Percentiles rank a stretch among this genome's conserved stretches.
Evolutionary conservation across 2,329 filamentous ascomycete genomes (phyloP).

Genomic region (Trichoderma koningii): DNA sequence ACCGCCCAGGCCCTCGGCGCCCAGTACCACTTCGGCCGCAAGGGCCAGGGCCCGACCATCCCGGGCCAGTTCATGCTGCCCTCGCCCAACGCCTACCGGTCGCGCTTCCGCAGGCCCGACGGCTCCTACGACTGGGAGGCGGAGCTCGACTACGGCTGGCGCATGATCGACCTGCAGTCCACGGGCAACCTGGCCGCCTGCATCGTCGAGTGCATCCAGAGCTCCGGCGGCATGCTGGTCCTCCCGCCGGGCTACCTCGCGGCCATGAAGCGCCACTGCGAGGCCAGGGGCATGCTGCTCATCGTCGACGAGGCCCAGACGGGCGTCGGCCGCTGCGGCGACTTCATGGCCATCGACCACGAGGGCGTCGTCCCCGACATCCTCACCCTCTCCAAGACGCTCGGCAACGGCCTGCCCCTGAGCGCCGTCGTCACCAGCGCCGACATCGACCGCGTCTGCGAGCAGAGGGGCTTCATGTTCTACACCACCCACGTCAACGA

Average conservation of each 20-base stretch:
- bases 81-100: constrained; percentile 62
- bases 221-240: constrained; percentile 60
- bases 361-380: constrained; percentile 60
- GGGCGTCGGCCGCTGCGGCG: constrained; percentile 57
- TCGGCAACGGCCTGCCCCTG: constrained; percentile 62
- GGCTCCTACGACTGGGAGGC: constrained; percentile 64
- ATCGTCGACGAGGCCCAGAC: constrained; percentile 66
- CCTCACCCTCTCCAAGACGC: constrained; percentile 61
- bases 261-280: constrained; percentile 57
- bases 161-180: constrained; percentile 60
- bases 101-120: constrained; percentile 58
- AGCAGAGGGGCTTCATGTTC: constrained; percentile 55
- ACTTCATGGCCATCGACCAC: constrained; percentile 61
- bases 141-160: constrained; percentile 62
- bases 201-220: constrained; percentile 64
- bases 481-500: constrained; percentile 66
- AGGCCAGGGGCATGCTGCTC: constrained; percentile 58
- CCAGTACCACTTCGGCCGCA: constrained; percentile 58
- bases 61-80: constrained; percentile 61
- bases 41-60: constrained; percentile 51
- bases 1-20: constrained; percentile 57
- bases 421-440: constrained; percentile 58
- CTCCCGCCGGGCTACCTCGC: constrained; percentile 61
- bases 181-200: constrained; percentile 64
- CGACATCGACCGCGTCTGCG: constrained; percentile 52